Conservation (phyloP, 1,139 yeast species). For the Kurtzmaniella quercitrusa region DNA sequence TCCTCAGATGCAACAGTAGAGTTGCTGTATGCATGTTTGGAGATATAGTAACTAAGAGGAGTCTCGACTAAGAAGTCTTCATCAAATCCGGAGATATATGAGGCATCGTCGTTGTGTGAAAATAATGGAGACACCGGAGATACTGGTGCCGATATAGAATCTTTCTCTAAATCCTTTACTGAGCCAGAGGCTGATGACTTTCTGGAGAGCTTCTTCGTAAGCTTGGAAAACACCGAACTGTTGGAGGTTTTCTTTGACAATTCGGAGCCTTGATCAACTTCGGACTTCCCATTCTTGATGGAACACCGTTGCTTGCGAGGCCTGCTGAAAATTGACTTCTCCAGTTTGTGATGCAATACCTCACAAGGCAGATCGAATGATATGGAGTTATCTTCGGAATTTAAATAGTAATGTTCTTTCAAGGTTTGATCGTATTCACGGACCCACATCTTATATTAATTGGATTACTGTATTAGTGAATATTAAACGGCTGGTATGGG, state of each 20-base stretch:
- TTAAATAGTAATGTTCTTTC: conserved; percentile 35
- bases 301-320: background rate
- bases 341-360: conserved; percentile 21
- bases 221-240: conserved; percentile 11
- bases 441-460: conserved; percentile 2
- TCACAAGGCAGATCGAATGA: conserved; percentile 42
- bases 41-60: conserved; percentile 8
- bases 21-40: conserved; percentile 5
- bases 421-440: conserved; percentile 26
- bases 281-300: conserved; percentile 1
- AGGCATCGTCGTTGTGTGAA: background rate
- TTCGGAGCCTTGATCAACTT: background rate
- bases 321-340: conserved; percentile 1
- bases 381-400: conserved; percentile 26
- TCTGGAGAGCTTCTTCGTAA: conserved; percentile 17
- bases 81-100: conserved; percentile 9
- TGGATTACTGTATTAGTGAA: background rate
- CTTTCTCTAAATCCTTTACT: background rate
- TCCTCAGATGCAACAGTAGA: conserved; percentile 6
- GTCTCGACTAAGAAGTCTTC: conserved; percentile 11
- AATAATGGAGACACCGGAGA: background rate
- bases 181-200: conserved; percentile 8
- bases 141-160: background rate
- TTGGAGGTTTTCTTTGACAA: conserved; percentile 3
- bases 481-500: background rate